phyloP scores from a whole-genome alignment of 805 yeast genomes.

The Yamadazyma sp. region DNA sequence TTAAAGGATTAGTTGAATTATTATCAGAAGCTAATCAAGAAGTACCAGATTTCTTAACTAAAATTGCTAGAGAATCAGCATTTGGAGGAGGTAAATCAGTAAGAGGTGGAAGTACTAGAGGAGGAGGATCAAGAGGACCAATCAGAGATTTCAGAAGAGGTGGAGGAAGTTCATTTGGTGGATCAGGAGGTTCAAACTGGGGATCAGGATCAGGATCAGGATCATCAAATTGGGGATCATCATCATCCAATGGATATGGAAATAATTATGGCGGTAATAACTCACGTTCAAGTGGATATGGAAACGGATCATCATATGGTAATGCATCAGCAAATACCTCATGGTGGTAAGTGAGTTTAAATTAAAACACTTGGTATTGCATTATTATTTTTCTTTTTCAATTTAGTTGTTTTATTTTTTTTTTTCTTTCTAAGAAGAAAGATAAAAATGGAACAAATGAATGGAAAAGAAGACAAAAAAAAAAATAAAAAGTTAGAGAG shows the following conservation, averaged over 20 bases:
- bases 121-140: slow-evolving; percentile 29
- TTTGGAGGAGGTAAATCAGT: slow-evolving; percentile 43
- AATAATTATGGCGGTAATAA: slow-evolving; percentile 16
- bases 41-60: slow-evolving; percentile 83
- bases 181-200: slow-evolving; percentile 26
- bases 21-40: slow-evolving; percentile 97
- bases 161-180: slow-evolving; percentile 35
- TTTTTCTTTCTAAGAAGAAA: too few species aligned
- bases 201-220: slow-evolving; percentile 22
- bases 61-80: slow-evolving; percentile 73
- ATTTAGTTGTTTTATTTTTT: slow-evolving; percentile 4
- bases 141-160: slow-evolving; percentile 53
- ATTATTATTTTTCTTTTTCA: not conserved
- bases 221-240: slow-evolving; percentile 16
- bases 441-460: too few species aligned
- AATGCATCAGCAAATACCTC: slow-evolving; percentile 31
- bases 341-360: slow-evolving; percentile 34
- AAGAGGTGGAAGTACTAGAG: slow-evolving; percentile 51
- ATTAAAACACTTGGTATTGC: slow-evolving; percentile 9
- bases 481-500: too few species aligned
- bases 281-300: slow-evolving; percentile 13
- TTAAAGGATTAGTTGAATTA: slow-evolving; percentile 81
- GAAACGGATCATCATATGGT: slow-evolving; percentile 15
- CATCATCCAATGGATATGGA: slow-evolving; percentile 16
- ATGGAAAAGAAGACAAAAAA: too few species aligned